Conservation (phyloP, 345 rosid species). For the Kandelia obovata region DNA sequence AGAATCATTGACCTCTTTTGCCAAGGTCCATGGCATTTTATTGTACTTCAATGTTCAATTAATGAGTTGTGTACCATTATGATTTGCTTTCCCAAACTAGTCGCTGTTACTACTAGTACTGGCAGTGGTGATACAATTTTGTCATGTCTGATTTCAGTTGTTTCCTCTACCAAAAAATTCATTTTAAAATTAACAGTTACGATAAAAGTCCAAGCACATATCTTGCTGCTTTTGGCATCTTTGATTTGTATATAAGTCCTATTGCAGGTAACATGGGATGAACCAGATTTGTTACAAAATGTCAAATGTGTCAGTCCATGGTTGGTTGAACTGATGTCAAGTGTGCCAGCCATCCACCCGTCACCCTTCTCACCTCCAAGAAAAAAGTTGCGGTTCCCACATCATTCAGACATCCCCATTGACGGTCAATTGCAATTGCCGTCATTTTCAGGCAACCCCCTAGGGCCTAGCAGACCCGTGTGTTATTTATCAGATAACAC, state of each 20-base stretch:
- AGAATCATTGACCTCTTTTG: background rate
- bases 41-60: conserved; percentile 7
- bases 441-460: conserved; percentile 62
- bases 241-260: background rate
- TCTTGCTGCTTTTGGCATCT: background rate
- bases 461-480: conserved; percentile 57
- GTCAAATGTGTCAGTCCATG: conserved; percentile 93
- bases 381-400: conserved; percentile 76
- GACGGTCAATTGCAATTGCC: conserved; percentile 55
- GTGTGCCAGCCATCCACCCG: conserved; percentile 62
- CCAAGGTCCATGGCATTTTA: background rate
- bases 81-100: conserved; percentile 3
- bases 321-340: conserved; percentile 86
- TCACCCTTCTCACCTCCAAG: conserved; percentile 82
- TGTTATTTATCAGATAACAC: conserved; percentile 62
- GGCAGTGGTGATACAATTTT: too few relatives aligned
- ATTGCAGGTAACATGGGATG: conserved; percentile 91
- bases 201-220: background rate
- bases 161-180: too few relatives aligned
- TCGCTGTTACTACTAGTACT: too few relatives aligned
- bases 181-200: too few relatives aligned
- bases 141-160: too few relatives aligned
- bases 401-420: conserved; percentile 48
- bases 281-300: conserved; percentile 90
- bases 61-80: conserved; percentile 3